phyloP scores from a whole-genome alignment of 306 rosid genomes.

The Hippophae tibetana region DNA sequence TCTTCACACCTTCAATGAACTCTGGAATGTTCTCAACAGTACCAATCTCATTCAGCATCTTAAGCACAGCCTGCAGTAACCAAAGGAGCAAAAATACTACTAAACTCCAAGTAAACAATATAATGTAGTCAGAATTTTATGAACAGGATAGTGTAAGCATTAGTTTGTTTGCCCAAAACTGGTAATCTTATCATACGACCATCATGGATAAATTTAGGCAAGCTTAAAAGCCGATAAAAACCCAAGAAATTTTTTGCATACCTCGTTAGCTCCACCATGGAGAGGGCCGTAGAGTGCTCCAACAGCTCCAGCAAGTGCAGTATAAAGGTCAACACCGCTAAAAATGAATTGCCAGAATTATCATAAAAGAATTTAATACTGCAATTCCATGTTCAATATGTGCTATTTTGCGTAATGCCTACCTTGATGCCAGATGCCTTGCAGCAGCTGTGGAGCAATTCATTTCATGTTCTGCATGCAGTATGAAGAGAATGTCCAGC shows the following conservation, averaged over 20 bases:
- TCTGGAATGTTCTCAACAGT: constrained; percentile 70
- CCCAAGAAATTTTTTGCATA: constrained; percentile 3
- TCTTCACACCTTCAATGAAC: constrained; percentile 86
- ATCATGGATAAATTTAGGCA: no score
- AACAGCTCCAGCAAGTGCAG: constrained; percentile 81
- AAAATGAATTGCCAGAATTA: constrained; percentile 9
- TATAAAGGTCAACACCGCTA: constrained; percentile 84
- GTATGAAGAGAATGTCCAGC: constrained; percentile 68
- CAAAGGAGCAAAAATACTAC: constrained; percentile 14
- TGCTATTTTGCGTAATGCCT: constrained; percentile 6
- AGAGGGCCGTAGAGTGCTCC: constrained; percentile 93
- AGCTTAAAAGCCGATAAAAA: no score
- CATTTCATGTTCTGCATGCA: constrained; percentile 95
- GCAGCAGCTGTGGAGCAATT: constrained; percentile 88
- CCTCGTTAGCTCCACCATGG: constrained; percentile 94
- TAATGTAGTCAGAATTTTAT: no score
- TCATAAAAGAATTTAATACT: constrained; percentile 5
- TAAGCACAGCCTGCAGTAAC: constrained; percentile 61
- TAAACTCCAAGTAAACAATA: neutral
- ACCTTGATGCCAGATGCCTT: constrained; percentile 88
- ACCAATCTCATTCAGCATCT: constrained; percentile 82
- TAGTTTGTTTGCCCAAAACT: no score
- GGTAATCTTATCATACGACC: no score
- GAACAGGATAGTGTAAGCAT: no score
- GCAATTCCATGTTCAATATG: constrained; percentile 5